Conservation (phyloP, 768 basidiomycete genomes). For the Erythrobasidium yunnanense region DNA sequence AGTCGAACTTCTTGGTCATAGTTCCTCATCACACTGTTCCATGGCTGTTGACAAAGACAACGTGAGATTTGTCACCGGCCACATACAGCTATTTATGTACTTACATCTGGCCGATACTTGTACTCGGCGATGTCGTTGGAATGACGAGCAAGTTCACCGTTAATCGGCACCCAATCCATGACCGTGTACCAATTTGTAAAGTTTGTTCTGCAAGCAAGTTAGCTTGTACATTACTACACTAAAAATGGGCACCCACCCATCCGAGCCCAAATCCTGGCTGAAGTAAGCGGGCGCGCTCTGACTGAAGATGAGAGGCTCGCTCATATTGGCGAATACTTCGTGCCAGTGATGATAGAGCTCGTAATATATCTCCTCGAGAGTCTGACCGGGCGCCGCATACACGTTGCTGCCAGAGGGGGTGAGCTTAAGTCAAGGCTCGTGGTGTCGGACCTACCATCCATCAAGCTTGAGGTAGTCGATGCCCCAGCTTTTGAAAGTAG, state of each 20-base stretch:
- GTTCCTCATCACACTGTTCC: slow-evolving; percentile 11
- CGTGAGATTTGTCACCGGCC: background rate
- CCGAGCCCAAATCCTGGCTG: no score
- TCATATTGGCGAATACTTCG: slow-evolving; percentile 14
- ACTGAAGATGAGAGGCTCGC: slow-evolving; percentile 19
- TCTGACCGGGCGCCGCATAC: background rate
- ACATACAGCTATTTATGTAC: background rate
- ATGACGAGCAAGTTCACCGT: slow-evolving; percentile 12
- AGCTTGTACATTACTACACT: no score
- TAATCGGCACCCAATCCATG: slow-evolving; percentile 17
- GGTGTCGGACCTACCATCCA: no score
- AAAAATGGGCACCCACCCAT: no score
- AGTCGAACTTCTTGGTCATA: slow-evolving; percentile 5
- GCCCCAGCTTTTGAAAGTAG: background rate
- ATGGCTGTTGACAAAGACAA: slow-evolving; percentile 7
- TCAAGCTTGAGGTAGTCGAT: slow-evolving; percentile 20
- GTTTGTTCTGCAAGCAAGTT: background rate
- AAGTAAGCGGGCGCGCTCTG: slow-evolving; percentile 18
- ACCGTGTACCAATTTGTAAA: slow-evolving; percentile 18
- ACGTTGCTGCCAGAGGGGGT: no score
- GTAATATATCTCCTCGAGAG: slow-evolving; percentile 5
- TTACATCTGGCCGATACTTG: slow-evolving; percentile 13
- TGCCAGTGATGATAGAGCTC: slow-evolving; percentile 16
- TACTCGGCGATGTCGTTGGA: slow-evolving; percentile 19
- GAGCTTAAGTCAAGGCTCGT: no score